Evolutionary conservation across 371 early-diverging fungal species (phyloP).

Genomic region (Thermomucor indicae-seudaticae): DNA sequence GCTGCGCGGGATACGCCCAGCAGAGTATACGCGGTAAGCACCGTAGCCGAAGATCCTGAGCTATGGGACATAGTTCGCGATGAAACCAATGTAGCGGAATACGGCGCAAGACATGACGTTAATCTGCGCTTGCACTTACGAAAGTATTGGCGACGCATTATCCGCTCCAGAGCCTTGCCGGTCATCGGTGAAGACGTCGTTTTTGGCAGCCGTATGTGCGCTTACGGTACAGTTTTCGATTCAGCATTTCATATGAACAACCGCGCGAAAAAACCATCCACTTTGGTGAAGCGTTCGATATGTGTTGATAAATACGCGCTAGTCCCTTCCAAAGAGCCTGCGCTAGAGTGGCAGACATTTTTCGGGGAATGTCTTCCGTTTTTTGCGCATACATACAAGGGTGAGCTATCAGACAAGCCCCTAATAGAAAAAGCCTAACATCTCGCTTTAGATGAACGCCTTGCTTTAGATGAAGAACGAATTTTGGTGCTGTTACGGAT

Average conservation of each 20-base stretch:
- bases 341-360: not conserved
- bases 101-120: not conserved
- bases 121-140: not conserved
- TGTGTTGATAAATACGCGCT: not conserved
- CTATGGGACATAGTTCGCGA: too few relatives aligned
- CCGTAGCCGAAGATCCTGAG: too few relatives aligned
- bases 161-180: not conserved
- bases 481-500: not conserved
- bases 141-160: not conserved
- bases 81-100: too few relatives aligned
- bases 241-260: slow-evolving; percentile 1
- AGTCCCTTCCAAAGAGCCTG: not conserved
- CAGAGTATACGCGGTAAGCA: not conserved
- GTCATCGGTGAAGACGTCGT: not conserved
- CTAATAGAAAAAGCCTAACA: not conserved
- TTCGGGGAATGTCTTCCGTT: slow-evolving; percentile 1
- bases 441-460: not conserved
- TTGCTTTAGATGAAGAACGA: not conserved
- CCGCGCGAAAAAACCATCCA: not conserved
- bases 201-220: not conserved
- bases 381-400: not conserved
- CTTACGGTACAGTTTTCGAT: not conserved
- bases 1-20: too few relatives aligned
- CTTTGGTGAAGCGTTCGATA: not conserved
- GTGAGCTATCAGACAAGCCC: not conserved